Base-by-base conservation (phyloP, 306 rosid species). In the Pyrus pyrifolia region DNA sequence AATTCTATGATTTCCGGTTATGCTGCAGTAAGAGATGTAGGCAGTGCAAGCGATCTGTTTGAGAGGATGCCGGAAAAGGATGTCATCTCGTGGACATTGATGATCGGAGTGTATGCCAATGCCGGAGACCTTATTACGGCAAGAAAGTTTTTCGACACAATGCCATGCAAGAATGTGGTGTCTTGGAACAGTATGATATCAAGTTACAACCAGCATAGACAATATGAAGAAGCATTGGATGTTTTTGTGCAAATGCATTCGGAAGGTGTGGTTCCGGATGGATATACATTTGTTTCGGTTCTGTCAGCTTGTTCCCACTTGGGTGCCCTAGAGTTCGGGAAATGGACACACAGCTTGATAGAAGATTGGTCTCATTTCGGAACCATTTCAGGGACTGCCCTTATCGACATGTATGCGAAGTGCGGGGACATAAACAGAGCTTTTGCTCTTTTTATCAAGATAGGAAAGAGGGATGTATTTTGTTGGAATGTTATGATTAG, bases 181-280 rank as follows among this genome's bases (percentile, higher is more conserved):
- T 73, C 82, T 21, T 77, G 82, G 85, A 82, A 82, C 49, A 77
- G 75, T 10, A 77, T 81, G 85, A 68, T 81, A 27, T 72, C 78
- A 5, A 46, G 78, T 71, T 81, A 77, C 61, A 63, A 71, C 76
- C 78, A 72, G 25, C 51, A 55, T 52, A 65, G 76, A 57, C 40
- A 30, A 42, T 75, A 59, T 38, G 73, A 78, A 75, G 57, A 78
- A 66, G 71, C 85, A 68, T 33, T 73, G 68, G 35, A 77, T 52
- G 77, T 68, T 42, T 78, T 72, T 78, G 64, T 49, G 18, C 72
- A 73, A 60, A 78, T 81, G 85, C 75, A 44, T 67, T 55, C 64
- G 31, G 57, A 77, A n/a, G 59, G 70, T 17, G 33, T 71, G 49
- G 30, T 49, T 59, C 81, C 85, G 11, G 78, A 81, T 76, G 69